Conservation (phyloP, 352 stramenopile species). For the Hyaloperonospora brassicae region DNA sequence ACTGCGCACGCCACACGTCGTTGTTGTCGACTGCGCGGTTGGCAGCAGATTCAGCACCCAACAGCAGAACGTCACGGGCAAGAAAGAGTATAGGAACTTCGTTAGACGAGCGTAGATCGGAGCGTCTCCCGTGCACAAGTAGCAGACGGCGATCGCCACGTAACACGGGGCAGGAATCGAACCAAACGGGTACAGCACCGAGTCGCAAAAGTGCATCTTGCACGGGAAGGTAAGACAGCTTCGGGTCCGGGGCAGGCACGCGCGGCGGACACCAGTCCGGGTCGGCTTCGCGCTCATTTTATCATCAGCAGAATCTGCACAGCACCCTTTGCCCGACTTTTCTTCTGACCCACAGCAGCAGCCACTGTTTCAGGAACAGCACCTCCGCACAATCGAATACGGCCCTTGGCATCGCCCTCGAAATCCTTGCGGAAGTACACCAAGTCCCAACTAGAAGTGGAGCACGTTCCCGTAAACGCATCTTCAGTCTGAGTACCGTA, state of each 20-base stretch:
- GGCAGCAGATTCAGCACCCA: no score
- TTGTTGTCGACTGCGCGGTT: no score
- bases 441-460: conserved; percentile 72
- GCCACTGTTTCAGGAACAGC: conserved; percentile 26
- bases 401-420: conserved; percentile 75
- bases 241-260: no score
- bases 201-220: no score
- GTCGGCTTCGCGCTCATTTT: conserved; percentile 84
- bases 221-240: no score
- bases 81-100: conserved; percentile 81
- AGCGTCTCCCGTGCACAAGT: conserved; percentile 74
- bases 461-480: conserved; percentile 82
- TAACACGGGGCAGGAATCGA: conserved; percentile 61
- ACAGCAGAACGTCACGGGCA: conserved; percentile 11
- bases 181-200: no score
- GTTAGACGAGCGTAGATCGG: conserved; percentile 79
- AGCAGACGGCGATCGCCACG: conserved; percentile 79
- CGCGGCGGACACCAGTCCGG: conserved; percentile 45
- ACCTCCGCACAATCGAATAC: conserved; percentile 75
- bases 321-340: conserved; percentile 85
- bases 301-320: conserved; percentile 86
- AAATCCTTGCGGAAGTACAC: conserved; percentile 89
- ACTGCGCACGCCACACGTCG: no score
- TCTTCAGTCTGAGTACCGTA: conserved; percentile 88
- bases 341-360: conserved; percentile 79